Evolutionary conservation across 331 rosid genomes (phyloP).

Genomic region (Spiraea crenata): DNA sequence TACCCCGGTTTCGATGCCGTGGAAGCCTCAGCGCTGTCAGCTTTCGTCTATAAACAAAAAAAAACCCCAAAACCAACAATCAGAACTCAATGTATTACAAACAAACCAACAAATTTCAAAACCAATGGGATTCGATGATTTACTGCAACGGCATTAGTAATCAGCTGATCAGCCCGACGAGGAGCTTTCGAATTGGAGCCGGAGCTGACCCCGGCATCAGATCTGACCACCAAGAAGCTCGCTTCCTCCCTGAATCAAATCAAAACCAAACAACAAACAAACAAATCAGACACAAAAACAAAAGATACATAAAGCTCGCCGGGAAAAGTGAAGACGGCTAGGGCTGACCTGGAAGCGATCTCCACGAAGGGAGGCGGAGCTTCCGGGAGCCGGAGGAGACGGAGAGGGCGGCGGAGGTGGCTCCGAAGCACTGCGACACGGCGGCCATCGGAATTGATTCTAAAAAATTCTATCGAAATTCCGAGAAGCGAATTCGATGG

Average conservation of each 20-base stretch:
- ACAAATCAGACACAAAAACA: no score
- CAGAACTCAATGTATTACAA: background rate
- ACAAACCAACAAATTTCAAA: background rate
- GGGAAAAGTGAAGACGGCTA: background rate
- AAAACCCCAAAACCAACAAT: conserved; percentile 9
- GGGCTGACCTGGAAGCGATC: conserved; percentile 52
- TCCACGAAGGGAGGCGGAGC: conserved; percentile 37
- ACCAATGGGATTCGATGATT: conserved; percentile 27
- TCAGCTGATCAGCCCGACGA: conserved; percentile 47
- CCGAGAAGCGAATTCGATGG: background rate
- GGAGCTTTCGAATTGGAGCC: conserved; percentile 21
- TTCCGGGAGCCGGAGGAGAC: conserved; percentile 40
- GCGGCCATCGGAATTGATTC: conserved; percentile 50
- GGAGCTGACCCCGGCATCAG: conserved; percentile 47
- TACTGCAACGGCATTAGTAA: conserved; percentile 85
- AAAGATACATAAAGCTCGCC: background rate
- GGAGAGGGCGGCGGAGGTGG: conserved; percentile 49
- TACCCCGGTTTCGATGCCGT: conserved; percentile 80
- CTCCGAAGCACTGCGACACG: conserved; percentile 58
- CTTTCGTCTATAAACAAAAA: conserved; percentile 49
- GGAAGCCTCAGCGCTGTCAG: conserved; percentile 55
- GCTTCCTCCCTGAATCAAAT: conserved; percentile 52
- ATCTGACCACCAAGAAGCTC: conserved; percentile 57
- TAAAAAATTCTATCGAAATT: background rate
- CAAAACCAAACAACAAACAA: conserved; percentile 5